Evolutionary conservation across 306 rosid species (phyloP).

Genomic region (Trifolium repens): DNA sequence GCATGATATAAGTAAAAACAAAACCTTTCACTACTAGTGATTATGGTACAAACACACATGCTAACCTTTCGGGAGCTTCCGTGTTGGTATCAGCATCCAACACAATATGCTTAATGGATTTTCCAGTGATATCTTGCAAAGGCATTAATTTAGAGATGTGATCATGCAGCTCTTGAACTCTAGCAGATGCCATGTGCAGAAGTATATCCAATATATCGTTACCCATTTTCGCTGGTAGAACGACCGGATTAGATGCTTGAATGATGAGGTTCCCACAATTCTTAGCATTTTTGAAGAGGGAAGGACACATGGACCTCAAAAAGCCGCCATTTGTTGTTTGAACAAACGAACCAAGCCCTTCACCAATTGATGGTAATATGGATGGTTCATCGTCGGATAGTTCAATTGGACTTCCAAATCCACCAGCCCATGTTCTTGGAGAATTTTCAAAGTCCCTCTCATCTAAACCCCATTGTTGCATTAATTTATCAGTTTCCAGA

Average conservation of each 20-base stretch:
- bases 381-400: slow-evolving; percentile 55
- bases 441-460: slow-evolving; percentile 68
- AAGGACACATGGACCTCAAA: slow-evolving; percentile 71
- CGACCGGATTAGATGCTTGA: slow-evolving; percentile 70
- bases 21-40: not conserved
- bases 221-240: slow-evolving; percentile 73
- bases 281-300: slow-evolving; percentile 61
- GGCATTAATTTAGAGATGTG: slow-evolving; percentile 57
- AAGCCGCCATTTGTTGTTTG: slow-evolving; percentile 61
- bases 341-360: slow-evolving; percentile 70
- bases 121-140: slow-evolving; percentile 72
- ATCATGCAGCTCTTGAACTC: slow-evolving; percentile 51
- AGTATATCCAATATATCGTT: slow-evolving; percentile 65
- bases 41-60: slow-evolving; percentile 17
- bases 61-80: slow-evolving; percentile 56
- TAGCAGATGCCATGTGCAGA: slow-evolving; percentile 58
- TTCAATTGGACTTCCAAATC: slow-evolving; percentile 92
- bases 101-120: slow-evolving; percentile 57
- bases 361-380: slow-evolving; percentile 64
- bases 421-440: slow-evolving; percentile 58
- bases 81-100: slow-evolving; percentile 36
- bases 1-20: not conserved
- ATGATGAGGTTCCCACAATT: slow-evolving; percentile 60
- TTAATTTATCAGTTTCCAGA: slow-evolving; percentile 73
- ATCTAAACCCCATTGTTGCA: slow-evolving; percentile 78